Evolutionary conservation across 2,329 filamentous ascomycete species (phyloP).

Genomic region (Bipolaris cookei): DNA sequence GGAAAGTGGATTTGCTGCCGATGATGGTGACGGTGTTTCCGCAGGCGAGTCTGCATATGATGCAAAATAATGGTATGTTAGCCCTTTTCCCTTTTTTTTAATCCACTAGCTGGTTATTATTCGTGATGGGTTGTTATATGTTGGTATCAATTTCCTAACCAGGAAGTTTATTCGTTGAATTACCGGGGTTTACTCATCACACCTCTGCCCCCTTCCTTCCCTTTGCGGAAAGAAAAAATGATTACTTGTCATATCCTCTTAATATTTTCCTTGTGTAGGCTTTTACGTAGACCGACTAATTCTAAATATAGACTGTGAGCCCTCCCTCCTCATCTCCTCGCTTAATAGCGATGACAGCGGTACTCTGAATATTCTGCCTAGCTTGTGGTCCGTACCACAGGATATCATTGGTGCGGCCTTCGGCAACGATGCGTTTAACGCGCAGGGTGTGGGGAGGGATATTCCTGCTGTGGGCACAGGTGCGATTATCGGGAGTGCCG

Average conservation of each 20-base stretch:
- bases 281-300: too few relatives aligned
- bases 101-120: too few relatives aligned
- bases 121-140: too few relatives aligned
- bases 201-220: not conserved
- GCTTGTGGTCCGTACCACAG: slow-evolving; percentile 50
- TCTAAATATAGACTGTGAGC: slow-evolving; percentile 51
- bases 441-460: slow-evolving; percentile 35
- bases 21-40: slow-evolving; percentile 61
- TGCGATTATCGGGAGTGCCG: slow-evolving; percentile 49
- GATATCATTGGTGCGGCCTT: slow-evolving; percentile 55
- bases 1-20: slow-evolving; percentile 52
- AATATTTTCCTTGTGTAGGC: too few relatives aligned
- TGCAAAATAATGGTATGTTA: slow-evolving; percentile 58
- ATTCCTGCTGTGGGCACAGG: slow-evolving; percentile 54
- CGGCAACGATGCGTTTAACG: slow-evolving; percentile 45
- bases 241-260: too few relatives aligned
- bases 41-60: slow-evolving; percentile 55
- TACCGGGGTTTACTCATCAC: too few relatives aligned
- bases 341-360: slow-evolving; percentile 58
- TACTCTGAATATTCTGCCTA: slow-evolving; percentile 57
- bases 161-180: too few relatives aligned
- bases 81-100: not conserved
- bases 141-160: too few relatives aligned
- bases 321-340: slow-evolving; percentile 58
- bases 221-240: too few relatives aligned